Evolutionary conservation across 148 eudicot genomes (phyloP).

Genomic region (Fagopyrum esculentum): DNA sequence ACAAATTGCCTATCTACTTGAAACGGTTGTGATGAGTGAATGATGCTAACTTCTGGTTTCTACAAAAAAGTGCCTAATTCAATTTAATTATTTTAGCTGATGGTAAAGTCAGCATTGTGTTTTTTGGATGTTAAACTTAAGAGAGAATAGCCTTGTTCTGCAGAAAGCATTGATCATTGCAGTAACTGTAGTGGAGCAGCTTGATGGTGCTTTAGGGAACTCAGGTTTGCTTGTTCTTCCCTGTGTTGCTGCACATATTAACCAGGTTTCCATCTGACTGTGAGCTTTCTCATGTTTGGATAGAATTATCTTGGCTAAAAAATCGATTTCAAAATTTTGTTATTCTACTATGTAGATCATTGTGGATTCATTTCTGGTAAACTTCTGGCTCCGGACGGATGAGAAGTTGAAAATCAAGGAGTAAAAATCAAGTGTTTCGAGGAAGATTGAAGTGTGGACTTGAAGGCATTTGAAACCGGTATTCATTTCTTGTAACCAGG

Average conservation of each 20-base stretch:
- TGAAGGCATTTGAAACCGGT: background rate
- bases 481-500: background rate
- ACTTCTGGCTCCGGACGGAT: slow-evolving; percentile 37
- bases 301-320: background rate
- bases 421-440: background rate
- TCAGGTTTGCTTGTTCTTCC: slow-evolving; percentile 90
- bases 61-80: background rate
- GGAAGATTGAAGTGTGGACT: background rate
- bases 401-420: background rate
- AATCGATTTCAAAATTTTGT: background rate
- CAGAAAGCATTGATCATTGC: slow-evolving; percentile 88
- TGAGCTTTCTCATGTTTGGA: background rate
- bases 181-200: slow-evolving; percentile 91
- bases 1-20: background rate
- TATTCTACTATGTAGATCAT: slow-evolving; percentile 43
- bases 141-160: slow-evolving; percentile 8
- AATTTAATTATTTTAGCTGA: background rate
- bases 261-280: slow-evolving; percentile 39
- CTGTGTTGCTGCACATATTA: slow-evolving; percentile 93
- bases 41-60: background rate
- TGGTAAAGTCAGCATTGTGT: background rate
- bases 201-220: slow-evolving; percentile 77
- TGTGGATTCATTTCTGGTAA: slow-evolving; percentile 68
- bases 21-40: background rate
- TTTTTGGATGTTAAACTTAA: background rate